Conservation (phyloP, 2,329 filamentous ascomycete species). For the Ascochyta lentis region DNA sequence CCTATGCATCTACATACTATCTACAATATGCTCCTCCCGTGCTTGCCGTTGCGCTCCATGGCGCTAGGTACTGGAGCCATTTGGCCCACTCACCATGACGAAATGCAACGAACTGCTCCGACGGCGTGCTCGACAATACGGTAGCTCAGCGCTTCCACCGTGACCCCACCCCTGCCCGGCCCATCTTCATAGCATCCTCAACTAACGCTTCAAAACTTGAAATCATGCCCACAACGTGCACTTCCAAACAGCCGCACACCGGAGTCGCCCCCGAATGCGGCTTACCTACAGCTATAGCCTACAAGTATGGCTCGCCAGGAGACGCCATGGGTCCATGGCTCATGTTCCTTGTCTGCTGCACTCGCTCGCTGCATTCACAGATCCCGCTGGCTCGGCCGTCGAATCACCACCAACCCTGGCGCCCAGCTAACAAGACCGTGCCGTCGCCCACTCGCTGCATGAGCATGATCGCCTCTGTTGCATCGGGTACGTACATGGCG, state of each 20-base stretch:
- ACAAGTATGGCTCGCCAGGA: constrained; percentile 1
- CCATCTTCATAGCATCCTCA: constrained; percentile 23
- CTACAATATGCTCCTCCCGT: constrained; percentile 18
- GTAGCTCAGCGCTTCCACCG: constrained; percentile 13
- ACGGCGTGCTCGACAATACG: constrained; percentile 15
- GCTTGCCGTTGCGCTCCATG: constrained; percentile 28
- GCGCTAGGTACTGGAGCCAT: constrained; percentile 30
- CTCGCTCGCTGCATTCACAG: constrained; percentile 19
- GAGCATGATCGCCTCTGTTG: constrained; percentile 23
- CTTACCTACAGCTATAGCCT: not conserved
- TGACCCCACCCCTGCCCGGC: constrained; percentile 6
- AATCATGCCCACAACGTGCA: constrained; percentile 12
- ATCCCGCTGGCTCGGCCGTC: constrained; percentile 20
- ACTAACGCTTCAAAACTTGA: constrained; percentile 33
- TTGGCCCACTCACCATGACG: constrained; percentile 37
- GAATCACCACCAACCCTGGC: constrained; percentile 30
- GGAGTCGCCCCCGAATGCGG: constrained; percentile 24
- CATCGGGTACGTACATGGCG: constrained; percentile 3
- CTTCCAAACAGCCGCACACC: constrained; percentile 25
- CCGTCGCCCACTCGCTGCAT: constrained; percentile 4
- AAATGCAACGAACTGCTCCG: constrained; percentile 25
- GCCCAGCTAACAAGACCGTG: constrained; percentile 14
- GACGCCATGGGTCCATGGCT: not conserved
- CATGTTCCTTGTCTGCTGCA: constrained; percentile 16
- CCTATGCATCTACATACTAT: too few relatives aligned